Conservation (phyloP, 1,284 basidiomycete species). For the Leccinum laetum region DNA sequence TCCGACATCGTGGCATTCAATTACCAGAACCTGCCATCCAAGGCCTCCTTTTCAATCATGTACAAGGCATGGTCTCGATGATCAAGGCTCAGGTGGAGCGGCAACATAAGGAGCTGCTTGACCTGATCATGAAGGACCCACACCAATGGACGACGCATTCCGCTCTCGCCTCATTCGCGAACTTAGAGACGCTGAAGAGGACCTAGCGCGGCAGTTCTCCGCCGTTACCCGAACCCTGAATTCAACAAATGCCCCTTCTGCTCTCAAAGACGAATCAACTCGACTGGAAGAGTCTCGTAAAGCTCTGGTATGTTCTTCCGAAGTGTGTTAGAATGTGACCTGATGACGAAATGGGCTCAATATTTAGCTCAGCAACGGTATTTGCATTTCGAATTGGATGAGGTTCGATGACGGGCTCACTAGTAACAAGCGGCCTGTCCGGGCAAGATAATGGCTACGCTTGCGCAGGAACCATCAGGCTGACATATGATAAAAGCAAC, state of each 20-base stretch:
- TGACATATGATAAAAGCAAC: neutral
- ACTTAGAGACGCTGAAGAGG: constrained; percentile 64
- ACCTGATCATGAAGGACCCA: constrained; percentile 53
- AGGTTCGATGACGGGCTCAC: too few species aligned
- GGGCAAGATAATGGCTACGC: too few species aligned
- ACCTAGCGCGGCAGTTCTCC: constrained; percentile 58
- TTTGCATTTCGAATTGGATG: too few species aligned
- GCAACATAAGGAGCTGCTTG: constrained; percentile 70
- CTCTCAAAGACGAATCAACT: too few species aligned
- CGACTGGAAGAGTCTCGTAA: too few species aligned
- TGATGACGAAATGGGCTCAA: too few species aligned
- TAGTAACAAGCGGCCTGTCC: too few species aligned
- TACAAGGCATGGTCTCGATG: constrained; percentile 46
- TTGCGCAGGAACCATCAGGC: too few species aligned
- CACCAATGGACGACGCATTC: constrained; percentile 38
- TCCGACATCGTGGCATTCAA: neutral
- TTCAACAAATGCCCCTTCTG: constrained; percentile 32
- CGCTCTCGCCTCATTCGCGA: constrained; percentile 68
- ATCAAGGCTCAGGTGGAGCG: constrained; percentile 66
- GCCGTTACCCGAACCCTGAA: constrained; percentile 21
- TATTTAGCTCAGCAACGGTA: too few species aligned
- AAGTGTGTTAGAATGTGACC: too few species aligned
- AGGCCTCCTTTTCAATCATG: neutral
- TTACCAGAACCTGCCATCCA: neutral
- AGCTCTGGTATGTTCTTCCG: too few species aligned